These are phyloP conservation scores for Boletus subluridellus DNA, from an alignment of 1,284 basidiomycete genomes.

Conservation along the genomic window DNA sequence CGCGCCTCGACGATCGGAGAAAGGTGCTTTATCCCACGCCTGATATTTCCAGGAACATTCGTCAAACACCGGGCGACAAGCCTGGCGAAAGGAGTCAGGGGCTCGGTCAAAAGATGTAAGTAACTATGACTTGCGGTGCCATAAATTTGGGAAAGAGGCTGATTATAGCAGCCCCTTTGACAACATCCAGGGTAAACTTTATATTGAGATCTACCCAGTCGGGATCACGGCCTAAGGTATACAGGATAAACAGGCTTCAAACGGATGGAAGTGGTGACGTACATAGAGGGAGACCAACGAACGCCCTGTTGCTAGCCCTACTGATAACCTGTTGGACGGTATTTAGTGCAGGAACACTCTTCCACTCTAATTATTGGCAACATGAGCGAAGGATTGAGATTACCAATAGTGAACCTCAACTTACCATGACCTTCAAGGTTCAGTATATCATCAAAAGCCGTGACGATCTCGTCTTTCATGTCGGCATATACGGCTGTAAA, in stretches of 20 bases:
- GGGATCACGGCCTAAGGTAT: conserved; percentile 36
- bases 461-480: conserved; percentile 35
- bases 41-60: not conserved
- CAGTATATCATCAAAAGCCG: conserved; percentile 30
- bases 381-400: not conserved
- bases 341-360: conserved; percentile 17
- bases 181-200: conserved; percentile 34
- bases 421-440: conserved; percentile 19
- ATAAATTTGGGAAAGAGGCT: conserved; percentile 39
- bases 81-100: not conserved
- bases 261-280: conserved; percentile 1
- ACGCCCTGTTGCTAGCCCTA: conserved; percentile 37
- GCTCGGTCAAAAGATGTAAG: not conserved
- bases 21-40: conserved; percentile 29
- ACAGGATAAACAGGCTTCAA: not conserved
- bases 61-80: conserved; percentile 6
- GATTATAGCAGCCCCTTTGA: conserved; percentile 32
- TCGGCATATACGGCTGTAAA: conserved; percentile 26
- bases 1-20: conserved; percentile 38
- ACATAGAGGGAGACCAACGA: conserved; percentile 43
- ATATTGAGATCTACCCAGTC: conserved; percentile 38
- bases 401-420: not conserved
- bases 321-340: conserved; percentile 29
- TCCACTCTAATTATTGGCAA: conserved; percentile 29
- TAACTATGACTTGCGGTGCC: conserved; percentile 32